A percentile compares a stretch with the other conserved stretches of the same genome.
These are phyloP conservation scores for Cenchrus americanus DNA, from an alignment of 176 grass and related monocot genomes.

Conservation along the genomic window DNA sequence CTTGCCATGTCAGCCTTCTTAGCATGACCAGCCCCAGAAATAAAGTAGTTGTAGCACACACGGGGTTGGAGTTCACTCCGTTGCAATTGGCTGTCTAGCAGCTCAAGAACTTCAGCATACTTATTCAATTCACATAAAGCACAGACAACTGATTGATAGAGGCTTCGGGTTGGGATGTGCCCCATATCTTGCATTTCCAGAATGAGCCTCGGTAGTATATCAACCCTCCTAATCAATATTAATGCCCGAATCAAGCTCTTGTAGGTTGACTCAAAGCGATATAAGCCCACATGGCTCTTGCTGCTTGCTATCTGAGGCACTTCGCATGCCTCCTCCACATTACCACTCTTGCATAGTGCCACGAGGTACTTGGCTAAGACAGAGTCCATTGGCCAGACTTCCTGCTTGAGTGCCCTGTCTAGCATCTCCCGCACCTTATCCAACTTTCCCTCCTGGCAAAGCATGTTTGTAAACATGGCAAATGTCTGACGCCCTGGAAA, in stretches of 20 bases:
- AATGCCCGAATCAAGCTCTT: constrained; percentile 81
- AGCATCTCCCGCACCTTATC: constrained; percentile 77
- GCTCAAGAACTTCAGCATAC: constrained; percentile 62
- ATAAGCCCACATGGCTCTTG: constrained; percentile 47
- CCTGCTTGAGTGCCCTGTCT: constrained; percentile 65
- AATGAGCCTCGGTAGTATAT: constrained; percentile 72
- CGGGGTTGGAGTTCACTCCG: constrained; percentile 53
- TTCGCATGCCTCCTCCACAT: constrained; percentile 62
- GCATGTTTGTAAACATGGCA: constrained; percentile 66
- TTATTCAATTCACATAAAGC: constrained; percentile 72
- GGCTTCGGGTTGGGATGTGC: constrained; percentile 63
- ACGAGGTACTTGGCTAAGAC: constrained; percentile 73
- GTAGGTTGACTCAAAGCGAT: constrained; percentile 75
- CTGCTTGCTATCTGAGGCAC: constrained; percentile 60
- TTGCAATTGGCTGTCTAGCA: constrained; percentile 74
- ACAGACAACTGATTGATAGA: constrained; percentile 72
- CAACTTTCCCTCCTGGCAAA: constrained; percentile 77
- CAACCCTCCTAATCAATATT: constrained; percentile 61
- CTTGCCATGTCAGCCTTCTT: constrained; percentile 76
- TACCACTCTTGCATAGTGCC: constrained; percentile 76
- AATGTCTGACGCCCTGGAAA: constrained; percentile 82
- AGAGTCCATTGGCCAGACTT: constrained; percentile 53
- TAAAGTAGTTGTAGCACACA: constrained; percentile 86
- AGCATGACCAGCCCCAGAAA: constrained; percentile 72
- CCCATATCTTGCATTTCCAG: constrained; percentile 96